phyloP scores from a whole-genome alignment of 495 filamentous ascomycete species.

The Alectoria sarmentosa region DNA sequence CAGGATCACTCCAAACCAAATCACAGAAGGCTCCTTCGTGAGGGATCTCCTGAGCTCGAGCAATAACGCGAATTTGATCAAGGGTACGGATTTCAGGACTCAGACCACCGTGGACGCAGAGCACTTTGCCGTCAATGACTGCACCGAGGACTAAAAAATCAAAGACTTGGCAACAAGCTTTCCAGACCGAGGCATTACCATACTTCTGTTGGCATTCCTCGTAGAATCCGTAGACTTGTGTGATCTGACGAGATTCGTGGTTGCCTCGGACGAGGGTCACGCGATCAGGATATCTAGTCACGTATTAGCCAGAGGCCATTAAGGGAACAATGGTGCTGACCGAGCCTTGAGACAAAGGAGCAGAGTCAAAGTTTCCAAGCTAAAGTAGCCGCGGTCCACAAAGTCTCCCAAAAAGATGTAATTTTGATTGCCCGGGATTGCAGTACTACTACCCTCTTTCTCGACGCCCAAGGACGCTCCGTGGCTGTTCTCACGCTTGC shows the following conservation, averaged over 20 bases:
- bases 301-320: slow-evolving; percentile 4
- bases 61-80: slow-evolving; percentile 96
- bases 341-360: slow-evolving; percentile 95
- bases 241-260: slow-evolving; percentile 96
- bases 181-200: slow-evolving; percentile 97
- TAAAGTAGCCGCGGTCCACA: slow-evolving; percentile 96
- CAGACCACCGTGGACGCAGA: slow-evolving; percentile 95
- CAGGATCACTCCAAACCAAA: slow-evolving; percentile 95
- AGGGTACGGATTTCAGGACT: slow-evolving; percentile 94
- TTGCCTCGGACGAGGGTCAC: slow-evolving; percentile 96
- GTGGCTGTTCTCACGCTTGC: slow-evolving; percentile 37
- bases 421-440: slow-evolving; percentile 64
- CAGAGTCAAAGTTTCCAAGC: slow-evolving; percentile 90
- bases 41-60: slow-evolving; percentile 93
- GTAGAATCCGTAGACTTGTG: slow-evolving; percentile 98
- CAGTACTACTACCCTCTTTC: slow-evolving; percentile 39
- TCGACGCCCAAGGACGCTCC: slow-evolving; percentile 35
- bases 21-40: slow-evolving; percentile 98
- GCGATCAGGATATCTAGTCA: slow-evolving; percentile 78
- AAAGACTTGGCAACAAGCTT: slow-evolving; percentile 97
- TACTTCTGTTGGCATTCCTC: slow-evolving; percentile 98
- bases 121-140: slow-evolving; percentile 92
- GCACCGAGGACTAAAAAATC: slow-evolving; percentile 95
- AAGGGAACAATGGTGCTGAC: slow-evolving; percentile 43
- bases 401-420: slow-evolving; percentile 97